Base-by-base conservation (phyloP, 1,284 basidiomycete species). In the Moesziomyces antarcticus region DNA sequence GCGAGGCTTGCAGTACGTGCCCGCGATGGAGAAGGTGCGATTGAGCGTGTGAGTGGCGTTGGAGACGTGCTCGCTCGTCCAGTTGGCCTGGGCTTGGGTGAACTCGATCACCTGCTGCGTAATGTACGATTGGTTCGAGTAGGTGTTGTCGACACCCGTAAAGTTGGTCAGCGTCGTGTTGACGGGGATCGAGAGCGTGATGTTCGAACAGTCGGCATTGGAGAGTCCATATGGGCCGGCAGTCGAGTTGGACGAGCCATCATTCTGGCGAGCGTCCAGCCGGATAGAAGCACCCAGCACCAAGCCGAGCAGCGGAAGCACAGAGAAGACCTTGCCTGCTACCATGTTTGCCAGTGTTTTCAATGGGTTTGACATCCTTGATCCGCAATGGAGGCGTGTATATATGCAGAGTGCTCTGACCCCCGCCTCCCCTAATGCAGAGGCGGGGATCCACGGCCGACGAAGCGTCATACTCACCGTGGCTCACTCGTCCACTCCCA, bases 111-210 rank as follows among this genome's bases (percentile, higher is more conserved):
- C 46, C 42, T 68, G 56, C 13, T 46, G 42, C 11, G 63, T 63
- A 46, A 76, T 56, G 70, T 78, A 78, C 8, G 64, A 66, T n/a
- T 56, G 55, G 51, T 68, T 73, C 2, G 50, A 43, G 56, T 76
- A 76, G 16, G 44, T 25, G 41, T 78, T 54, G 51, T 58, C 62
- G 18, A 77, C 69, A 24, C 52, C 51, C 37, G 52, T 66, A 37
- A 73, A 77, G 47, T 61, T 63, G 46, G 59, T 40, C 14, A 73
- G 69, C 5, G 47, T 50, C 8, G 68, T 9, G 48, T 63, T 72
- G 57, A 67, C 50, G 9, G 57, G 50, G 27, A 71, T 42, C 5
- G 49, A 35, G 14, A 78, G 52, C 9, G 41, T 56, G 18, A 76
- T 20, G 41, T 61, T 41, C 24, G 42, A 7, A 30, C 76, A 78